phyloP scores from a whole-genome alignment of 371 early-diverging fungal genomes.

The Lichtheimia ornata region DNA sequence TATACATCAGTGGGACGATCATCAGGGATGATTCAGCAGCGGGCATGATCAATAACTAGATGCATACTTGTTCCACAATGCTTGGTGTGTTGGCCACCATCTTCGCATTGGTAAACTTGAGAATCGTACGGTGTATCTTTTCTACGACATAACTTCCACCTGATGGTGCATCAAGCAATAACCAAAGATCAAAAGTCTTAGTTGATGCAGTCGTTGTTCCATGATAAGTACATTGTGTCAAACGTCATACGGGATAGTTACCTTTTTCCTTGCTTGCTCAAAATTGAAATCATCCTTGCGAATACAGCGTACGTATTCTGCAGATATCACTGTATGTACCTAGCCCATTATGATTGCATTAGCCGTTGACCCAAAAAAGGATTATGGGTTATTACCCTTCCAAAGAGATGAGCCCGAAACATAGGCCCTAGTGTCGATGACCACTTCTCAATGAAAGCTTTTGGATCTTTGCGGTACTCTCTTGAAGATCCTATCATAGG shows the following conservation, averaged over 20 bases:
- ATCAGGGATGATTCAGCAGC: not conserved
- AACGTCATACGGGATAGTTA: not conserved
- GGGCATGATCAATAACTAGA: not conserved
- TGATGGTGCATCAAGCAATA: not conserved
- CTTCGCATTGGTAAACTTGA: slow-evolving; percentile 9
- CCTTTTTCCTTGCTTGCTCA: slow-evolving; percentile 5
- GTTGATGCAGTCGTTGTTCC: too few species aligned
- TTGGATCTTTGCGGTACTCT: slow-evolving; percentile 15
- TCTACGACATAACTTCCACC: not conserved
- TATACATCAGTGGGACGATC: too few species aligned
- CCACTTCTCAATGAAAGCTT: slow-evolving; percentile 15
- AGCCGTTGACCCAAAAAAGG: too few species aligned
- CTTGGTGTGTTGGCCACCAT: slow-evolving; percentile 12
- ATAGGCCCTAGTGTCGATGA: slow-evolving; percentile 11
- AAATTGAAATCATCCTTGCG: slow-evolving; percentile 17
- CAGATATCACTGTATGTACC: slow-evolving; percentile 17
- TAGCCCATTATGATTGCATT: not conserved
- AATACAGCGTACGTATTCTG: slow-evolving; percentile 14
- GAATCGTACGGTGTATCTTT: not conserved
- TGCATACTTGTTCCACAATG: slow-evolving; percentile 8
- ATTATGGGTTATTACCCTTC: slow-evolving; percentile 4
- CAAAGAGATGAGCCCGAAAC: slow-evolving; percentile 15
- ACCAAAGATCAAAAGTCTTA: not conserved
- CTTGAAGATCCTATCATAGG: slow-evolving; percentile 16
- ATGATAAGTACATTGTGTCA: too few species aligned